phyloP scores from a whole-genome alignment of 2,329 filamentous ascomycete species.

The Trichoderma asperellum region DNA sequence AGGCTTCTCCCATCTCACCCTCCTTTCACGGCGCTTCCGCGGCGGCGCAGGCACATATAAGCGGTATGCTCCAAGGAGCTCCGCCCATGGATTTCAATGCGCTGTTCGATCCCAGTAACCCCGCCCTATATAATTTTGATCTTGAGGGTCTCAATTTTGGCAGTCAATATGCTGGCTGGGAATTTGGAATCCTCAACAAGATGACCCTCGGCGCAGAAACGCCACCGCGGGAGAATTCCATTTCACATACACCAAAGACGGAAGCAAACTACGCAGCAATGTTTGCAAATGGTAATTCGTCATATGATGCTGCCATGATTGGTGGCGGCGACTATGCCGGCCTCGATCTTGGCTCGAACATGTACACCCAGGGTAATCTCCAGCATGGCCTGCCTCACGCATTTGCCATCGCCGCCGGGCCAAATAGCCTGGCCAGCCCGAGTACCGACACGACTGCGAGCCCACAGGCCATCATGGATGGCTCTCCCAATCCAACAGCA shows the following conservation, averaged over 20 bases:
- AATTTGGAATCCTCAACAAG: slow-evolving; percentile 94
- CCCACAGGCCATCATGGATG: slow-evolving; percentile 62
- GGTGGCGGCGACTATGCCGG: slow-evolving; percentile 58
- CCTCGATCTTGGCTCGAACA: slow-evolving; percentile 53
- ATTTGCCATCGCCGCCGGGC: slow-evolving; percentile 66
- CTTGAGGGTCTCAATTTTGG: slow-evolving; percentile 86
- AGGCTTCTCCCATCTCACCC: slow-evolving; percentile 75
- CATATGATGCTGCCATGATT: slow-evolving; percentile 52
- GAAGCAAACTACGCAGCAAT: slow-evolving; percentile 50
- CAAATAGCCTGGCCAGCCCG: slow-evolving; percentile 65
- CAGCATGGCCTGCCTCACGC: slow-evolving; percentile 67
- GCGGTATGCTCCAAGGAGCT: slow-evolving; percentile 55
- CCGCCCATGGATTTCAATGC: slow-evolving; percentile 57
- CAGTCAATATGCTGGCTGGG: slow-evolving; percentile 92
- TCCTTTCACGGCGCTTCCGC: slow-evolving; percentile 64
- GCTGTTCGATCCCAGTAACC: slow-evolving; percentile 89
- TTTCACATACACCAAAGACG: slow-evolving; percentile 46
- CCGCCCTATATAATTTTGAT: slow-evolving; percentile 93
- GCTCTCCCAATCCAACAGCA: slow-evolving; percentile 48
- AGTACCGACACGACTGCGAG: slow-evolving; percentile 67
- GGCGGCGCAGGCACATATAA: slow-evolving; percentile 53
- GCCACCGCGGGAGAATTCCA: slow-evolving; percentile 67
- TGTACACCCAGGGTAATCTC: slow-evolving; percentile 61
- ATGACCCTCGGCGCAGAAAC: slow-evolving; percentile 82
- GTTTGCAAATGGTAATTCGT: slow-evolving; percentile 56